Conservation (phyloP, 306 rosid species). For the Rosa persica region DNA sequence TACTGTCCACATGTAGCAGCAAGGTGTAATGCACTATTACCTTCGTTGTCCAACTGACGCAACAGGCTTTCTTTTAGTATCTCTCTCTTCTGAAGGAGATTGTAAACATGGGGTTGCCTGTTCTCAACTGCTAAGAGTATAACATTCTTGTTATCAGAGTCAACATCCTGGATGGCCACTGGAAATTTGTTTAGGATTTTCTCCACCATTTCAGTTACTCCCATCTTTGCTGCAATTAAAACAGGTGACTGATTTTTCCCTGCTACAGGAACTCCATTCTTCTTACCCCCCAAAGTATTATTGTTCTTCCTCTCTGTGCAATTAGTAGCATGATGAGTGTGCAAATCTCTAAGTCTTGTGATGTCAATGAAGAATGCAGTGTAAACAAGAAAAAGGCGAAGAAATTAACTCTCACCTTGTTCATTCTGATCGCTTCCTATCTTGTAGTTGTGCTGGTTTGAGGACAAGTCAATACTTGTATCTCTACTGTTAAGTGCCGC, state of each 20-base stretch:
- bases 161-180: constrained; percentile 48
- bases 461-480: background rate
- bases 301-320: background rate
- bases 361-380: background rate
- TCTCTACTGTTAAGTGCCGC: background rate
- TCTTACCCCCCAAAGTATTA: background rate
- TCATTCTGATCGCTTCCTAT: constrained; percentile 1
- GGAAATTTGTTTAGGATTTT: constrained; percentile 45
- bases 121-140: constrained; percentile 62
- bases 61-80: constrained; percentile 32
- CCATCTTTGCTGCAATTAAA: constrained; percentile 61
- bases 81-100: constrained; percentile 21
- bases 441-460: background rate
- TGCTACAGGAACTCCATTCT: background rate
- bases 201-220: constrained; percentile 53
- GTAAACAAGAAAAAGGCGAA: background rate
- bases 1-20: constrained; percentile 46
- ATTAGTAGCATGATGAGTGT: background rate
- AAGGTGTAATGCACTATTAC: constrained; percentile 62
- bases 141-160: constrained; percentile 47
- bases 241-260: constrained; percentile 36
- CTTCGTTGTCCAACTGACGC: constrained; percentile 44
- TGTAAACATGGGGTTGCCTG: constrained; percentile 54
- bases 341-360: background rate
- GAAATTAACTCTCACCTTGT: constrained; percentile 5